A percentile compares a stretch with the other conserved stretches of the same genome.
phyloP scores from a whole-genome alignment of 2,329 filamentous ascomycete species.

The Blastomyces percursus region DNA sequence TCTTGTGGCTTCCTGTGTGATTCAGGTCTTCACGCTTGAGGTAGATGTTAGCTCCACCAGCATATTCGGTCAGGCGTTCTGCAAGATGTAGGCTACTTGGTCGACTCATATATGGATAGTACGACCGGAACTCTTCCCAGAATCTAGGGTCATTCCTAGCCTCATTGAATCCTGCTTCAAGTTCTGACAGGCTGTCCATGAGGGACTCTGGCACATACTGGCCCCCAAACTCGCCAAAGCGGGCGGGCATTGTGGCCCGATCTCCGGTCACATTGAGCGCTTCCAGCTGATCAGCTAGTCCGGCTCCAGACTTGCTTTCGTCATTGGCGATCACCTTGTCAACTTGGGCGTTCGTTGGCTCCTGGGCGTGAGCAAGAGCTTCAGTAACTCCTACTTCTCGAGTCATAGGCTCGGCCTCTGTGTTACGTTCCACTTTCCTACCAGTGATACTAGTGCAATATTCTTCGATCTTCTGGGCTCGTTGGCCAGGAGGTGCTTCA shows the following conservation, averaged over 20 bases:
- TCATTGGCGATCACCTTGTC: constrained; percentile 42
- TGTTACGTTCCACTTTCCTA: constrained; percentile 39
- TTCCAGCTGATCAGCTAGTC: constrained; percentile 72
- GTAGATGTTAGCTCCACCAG: constrained; percentile 92
- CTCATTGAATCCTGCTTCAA: constrained; percentile 82
- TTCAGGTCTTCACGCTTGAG: constrained; percentile 96
- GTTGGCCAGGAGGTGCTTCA: constrained; percentile 54
- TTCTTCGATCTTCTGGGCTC: constrained; percentile 64
- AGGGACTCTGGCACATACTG: constrained; percentile 96
- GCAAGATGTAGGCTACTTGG: constrained; percentile 86
- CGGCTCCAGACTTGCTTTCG: constrained; percentile 46
- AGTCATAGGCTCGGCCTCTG: constrained; percentile 38
- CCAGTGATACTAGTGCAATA: constrained; percentile 70
- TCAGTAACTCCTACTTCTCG: constrained; percentile 61
- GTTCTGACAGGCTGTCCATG: constrained; percentile 88
- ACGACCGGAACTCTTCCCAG: constrained; percentile 93
- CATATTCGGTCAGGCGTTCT: constrained; percentile 74
- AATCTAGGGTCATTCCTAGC: constrained; percentile 80
- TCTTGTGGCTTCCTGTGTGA: constrained; percentile 97
- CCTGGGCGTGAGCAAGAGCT: constrained; percentile 50
- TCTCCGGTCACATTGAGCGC: constrained; percentile 58
- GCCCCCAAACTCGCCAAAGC: constrained; percentile 92
- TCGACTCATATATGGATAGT: constrained; percentile 95
- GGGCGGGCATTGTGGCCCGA: constrained; percentile 57
- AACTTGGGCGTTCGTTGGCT: constrained; percentile 37